These are phyloP conservation scores for Acanthamoeba culbertsoni DNA, from an alignment of 208 protist species.

Conservation along the genomic window DNA sequence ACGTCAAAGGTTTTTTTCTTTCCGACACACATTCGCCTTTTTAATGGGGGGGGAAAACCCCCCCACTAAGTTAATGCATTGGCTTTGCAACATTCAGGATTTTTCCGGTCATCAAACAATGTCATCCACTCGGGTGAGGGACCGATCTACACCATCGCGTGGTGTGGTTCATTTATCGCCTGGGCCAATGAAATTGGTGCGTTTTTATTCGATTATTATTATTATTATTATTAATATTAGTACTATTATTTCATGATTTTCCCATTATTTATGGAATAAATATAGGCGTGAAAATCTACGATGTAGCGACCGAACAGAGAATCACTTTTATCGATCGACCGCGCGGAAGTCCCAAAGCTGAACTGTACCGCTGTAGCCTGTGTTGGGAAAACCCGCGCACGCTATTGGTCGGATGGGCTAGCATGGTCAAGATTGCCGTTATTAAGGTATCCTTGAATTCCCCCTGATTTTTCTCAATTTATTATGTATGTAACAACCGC, in stretches of 20 bases:
- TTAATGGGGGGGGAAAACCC: no score
- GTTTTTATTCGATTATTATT: not conserved
- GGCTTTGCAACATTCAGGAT: conserved; percentile 67
- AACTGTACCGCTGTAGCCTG: conserved; percentile 78
- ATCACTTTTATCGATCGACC: conserved; percentile 83
- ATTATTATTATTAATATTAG: not conserved
- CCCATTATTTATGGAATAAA: no score
- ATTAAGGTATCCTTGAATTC: conserved; percentile 62
- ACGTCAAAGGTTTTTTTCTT: conserved; percentile 78
- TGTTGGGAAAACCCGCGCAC: conserved; percentile 76
- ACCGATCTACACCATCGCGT: conserved; percentile 79
- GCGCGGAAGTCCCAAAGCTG: conserved; percentile 65
- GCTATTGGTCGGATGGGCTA: conserved; percentile 87
- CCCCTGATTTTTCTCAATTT: not conserved
- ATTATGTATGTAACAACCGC: not conserved
- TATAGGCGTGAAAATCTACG: conserved; percentile 80
- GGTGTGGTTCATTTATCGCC: conserved; percentile 80
- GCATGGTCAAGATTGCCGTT: conserved; percentile 79
- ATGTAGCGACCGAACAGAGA: conserved; percentile 74
- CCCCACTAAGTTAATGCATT: not conserved
- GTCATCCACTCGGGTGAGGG: conserved; percentile 85
- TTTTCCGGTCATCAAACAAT: conserved; percentile 74
- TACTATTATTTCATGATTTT: no score
- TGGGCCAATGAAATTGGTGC: conserved; percentile 85
- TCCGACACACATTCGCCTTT: conserved; percentile 58